Base-by-base conservation (phyloP, 768 basidiomycete species). In the Xerocomus brunneocitrinus region DNA sequence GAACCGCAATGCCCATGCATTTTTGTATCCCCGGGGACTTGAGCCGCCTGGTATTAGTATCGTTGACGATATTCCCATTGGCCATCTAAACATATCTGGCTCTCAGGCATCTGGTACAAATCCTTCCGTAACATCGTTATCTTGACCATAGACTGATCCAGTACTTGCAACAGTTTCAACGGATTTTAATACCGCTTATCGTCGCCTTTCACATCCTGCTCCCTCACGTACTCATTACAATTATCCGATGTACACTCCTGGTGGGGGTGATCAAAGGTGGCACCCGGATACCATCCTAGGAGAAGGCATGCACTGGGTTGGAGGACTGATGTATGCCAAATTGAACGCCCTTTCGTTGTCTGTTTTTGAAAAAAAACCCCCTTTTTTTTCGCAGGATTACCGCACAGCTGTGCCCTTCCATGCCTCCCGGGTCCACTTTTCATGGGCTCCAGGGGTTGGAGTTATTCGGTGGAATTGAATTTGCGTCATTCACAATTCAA, bases 211-310 rank as follows among this genome's bases (percentile, higher is more conserved):
- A 10, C 73, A 79, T 50, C 89, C 89, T 4, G 65, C 76, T 16
- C 89, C 90, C 31, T 72, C 79, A 4, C 60, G 58, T 13, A 73
- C 72, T 4, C 81, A 89, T 63, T 58, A 65, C 16, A 80, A 83
- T 48, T 91, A 90, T 68, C 90, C 89, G 12, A 83, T 84, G 60
- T 82, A 79, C 62, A 89, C 89, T 10, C 77, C 82, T 1, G 84
- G 87, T 2, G 87, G 83, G 10, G 74, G 74, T 28, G 88, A 90
- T 67, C 75, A 74, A 56, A 79, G 86, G 25, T 86, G 88, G 86
- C 52, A 77, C 24, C 70, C 71, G 10, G 78, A 76, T 22, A 77
- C 74, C 50, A 67, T 76, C 12, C 79, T 82, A 60, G 80, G 81
- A 66, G 77, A 78, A 36, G 84, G 82, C n/a, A 64, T 78, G 52